Base-by-base conservation (phyloP, 129 eudicot species). In the Tagetes erecta region DNA sequence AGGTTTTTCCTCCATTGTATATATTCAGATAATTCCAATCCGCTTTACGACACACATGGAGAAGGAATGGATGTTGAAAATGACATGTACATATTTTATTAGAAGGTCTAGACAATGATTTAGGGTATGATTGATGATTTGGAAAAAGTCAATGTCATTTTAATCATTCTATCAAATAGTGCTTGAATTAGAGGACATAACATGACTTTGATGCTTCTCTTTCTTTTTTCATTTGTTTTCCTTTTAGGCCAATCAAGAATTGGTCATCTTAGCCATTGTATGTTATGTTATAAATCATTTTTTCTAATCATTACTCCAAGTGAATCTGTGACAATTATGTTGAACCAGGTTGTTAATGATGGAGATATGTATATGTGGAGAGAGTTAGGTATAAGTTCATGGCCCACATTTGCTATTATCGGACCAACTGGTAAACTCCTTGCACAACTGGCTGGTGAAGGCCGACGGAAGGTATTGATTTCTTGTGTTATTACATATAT, bases 311-410 rank as follows among this genome's bases (percentile, higher is more conserved):
- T 37, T 49, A 45, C 35, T 52, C 11, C 30, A 14, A 42, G 41
- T 75, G 65, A 74, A 71, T 30, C 20, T 79, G 38, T 12, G 45
- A 35, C 65, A 35, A 36, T 64, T 59, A 42, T 68, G n/a, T 42
- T 39, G 71, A 47, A 50, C 73, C 76, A 94, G 98, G 98, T 94
- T 67, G 98, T 94, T 70, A 94, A 94, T 83, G 98, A 94, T 78
- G 98, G 98, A 70, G 98, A 94, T 41, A 94, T 94, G 98, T 84
- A 84, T 63, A 80, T 94, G 80, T 94, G 98, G 98, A 71, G 91
- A 70, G 97, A 94, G 78, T 77, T 94, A 63, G 98, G 98, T 51
- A 79, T 94, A 46, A 94, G 77, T 85, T 94, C 98, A 53, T 94
- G 98, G 98, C 98, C 98, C 7, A 90, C 98, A 72, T 94, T 90